Base-by-base conservation (phyloP, 345 rosid genomes). In the Gossypium ekmanianum region DNA sequence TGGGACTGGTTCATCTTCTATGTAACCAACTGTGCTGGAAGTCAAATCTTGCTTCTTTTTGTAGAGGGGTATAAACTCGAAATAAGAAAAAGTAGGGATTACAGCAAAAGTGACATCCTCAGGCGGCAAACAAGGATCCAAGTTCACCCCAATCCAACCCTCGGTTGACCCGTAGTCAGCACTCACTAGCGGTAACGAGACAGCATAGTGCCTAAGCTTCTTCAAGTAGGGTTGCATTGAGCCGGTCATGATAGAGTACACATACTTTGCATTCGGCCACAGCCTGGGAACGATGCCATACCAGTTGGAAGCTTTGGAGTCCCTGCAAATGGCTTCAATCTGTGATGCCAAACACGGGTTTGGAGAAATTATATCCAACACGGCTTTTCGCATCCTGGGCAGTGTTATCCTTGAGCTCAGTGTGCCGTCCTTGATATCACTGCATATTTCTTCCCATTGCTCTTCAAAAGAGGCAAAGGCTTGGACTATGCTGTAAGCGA, bases 91-190 rank as follows among this genome's bases (percentile, higher is more conserved):
- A 26, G 97, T 88, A 8, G 98, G 98, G 22, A 94, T 72, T 12
- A 91, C 94, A 0, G 97, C 92, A 77, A 91, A 94, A 78, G 89
- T 87, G 45, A 88, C 98, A 12, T 84, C 77, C 75, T 92, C 97
- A 13, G 97, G 95, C 0, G 90, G 89, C 77, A 83, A 80, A 70
- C 66, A 77, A 26, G 97, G 97, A 81, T 94, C 97, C 78, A 92
- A 83, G 69, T 94, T 94, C 59, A 86, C 97, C 41, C 98, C 98
- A 8, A 94, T 94, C 98, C 98, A 94, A 71, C 98, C 88, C 87
- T 94, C 98, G 0, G 97, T 92, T 3, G 98, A 89, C 11, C 98
- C 98, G 54, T 94, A 94, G 72, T 94, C 98, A 41, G 91, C 98
- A 70, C 95, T 86, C 51, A 91, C 92, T 50, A 94, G 77, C 44